These are phyloP conservation scores for Talaromyces proteolyticus DNA, from an alignment of 495 filamentous ascomycete genomes.

Conservation along the genomic window DNA sequence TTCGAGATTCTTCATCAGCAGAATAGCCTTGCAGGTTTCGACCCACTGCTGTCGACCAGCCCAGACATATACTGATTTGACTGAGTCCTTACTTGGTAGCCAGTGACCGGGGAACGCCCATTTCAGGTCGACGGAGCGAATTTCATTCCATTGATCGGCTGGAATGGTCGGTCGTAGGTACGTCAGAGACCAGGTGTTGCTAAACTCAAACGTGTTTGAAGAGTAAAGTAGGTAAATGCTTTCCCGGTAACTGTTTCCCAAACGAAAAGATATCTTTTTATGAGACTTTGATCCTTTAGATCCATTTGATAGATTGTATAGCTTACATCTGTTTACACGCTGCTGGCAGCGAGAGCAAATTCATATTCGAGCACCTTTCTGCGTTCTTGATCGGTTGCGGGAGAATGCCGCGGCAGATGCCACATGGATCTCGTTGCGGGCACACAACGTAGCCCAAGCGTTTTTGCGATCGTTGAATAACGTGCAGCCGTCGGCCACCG, in stretches of 20 bases:
- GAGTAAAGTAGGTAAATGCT: slow-evolving; percentile 34
- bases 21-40: slow-evolving; percentile 30
- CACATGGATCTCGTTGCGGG: slow-evolving; percentile 19
- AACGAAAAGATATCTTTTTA: neutral
- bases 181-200: slow-evolving; percentile 39
- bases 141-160: slow-evolving; percentile 22
- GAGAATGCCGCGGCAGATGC: slow-evolving; percentile 30
- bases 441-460: slow-evolving; percentile 35
- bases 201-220: slow-evolving; percentile 36
- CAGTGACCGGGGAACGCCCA: slow-evolving; percentile 43
- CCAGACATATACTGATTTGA: slow-evolving; percentile 35
- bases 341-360: slow-evolving; percentile 16
- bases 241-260: slow-evolving; percentile 27
- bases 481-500: slow-evolving; percentile 29
- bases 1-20: slow-evolving; percentile 18
- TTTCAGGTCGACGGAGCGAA: slow-evolving; percentile 34
- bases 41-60: slow-evolving; percentile 37
- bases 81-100: slow-evolving; percentile 41
- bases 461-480: slow-evolving; percentile 28
- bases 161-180: slow-evolving; percentile 37
- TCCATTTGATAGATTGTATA: slow-evolving; percentile 1
- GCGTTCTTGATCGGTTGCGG: slow-evolving; percentile 13
- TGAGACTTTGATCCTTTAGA: neutral
- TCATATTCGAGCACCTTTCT: neutral
- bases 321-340: slow-evolving; percentile 27